Evolutionary conservation across 2,329 filamentous ascomycete genomes (phyloP), one percentile per base, ranked within the genome.

Genomic region (Neonectria punicea): DNA sequence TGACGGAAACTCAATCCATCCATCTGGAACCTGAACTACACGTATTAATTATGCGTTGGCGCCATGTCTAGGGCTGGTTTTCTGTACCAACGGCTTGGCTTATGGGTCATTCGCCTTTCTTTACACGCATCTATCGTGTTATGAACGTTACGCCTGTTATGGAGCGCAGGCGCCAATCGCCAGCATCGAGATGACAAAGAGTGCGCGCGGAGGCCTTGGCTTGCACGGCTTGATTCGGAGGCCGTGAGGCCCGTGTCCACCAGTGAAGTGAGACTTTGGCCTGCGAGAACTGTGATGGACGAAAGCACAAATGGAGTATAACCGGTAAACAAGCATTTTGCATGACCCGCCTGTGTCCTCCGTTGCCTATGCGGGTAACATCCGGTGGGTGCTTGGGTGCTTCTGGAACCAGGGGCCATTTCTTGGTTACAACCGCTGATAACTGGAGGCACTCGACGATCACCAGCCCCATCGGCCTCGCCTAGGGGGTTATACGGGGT

Each of bases 261-360:
- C 44, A 51, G 49, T 51, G 49, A 51, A 32, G 49, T 51, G 49
- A 51, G 49, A 20, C 49, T 34, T 34, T 20, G 30, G 4, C 18
- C 11, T 7, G 28, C 7, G 30, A 30, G 49, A 51, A 14, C n/a
- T n/a, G 32, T 34, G 28, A 43, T 49, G 59, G 57, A 60, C 36
- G 43, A 44, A 39, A 47, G 55, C 49, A 46, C 11, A 55, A 57
- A 59, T 62, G 49, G 44, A 56, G 64, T 53, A 67, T 60, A 63
- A 66, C 60, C 49, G 63, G 61, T 62, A 70, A 73, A 73, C 69
- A 72, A 73, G 71, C 71, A 63, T 73, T 72, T 66, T 65, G 67
- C 61, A 63, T 72, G 71, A 72, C 67, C 71, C 71, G 60, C 61
- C 18, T 36, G 47, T 51, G 44, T 58, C 47, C 67, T 66, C 57